Evolutionary conservation across 495 filamentous ascomycete species (phyloP).

Genomic region (Articulospora tetracladia): DNA sequence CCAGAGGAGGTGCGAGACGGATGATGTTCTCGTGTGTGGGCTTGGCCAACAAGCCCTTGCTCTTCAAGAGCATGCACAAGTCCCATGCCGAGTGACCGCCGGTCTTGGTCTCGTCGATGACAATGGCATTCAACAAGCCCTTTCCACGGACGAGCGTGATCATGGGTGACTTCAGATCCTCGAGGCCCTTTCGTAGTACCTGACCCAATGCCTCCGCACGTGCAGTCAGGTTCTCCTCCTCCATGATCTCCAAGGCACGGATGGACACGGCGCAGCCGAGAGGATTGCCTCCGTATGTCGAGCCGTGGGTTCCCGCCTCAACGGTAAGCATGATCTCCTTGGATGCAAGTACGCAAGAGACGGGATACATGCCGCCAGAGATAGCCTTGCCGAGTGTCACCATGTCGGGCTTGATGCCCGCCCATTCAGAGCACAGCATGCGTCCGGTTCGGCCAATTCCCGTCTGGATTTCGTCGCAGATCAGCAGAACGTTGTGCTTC

Average conservation of each 20-base stretch:
- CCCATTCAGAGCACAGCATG: slow-evolving; percentile 92
- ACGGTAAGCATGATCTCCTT: slow-evolving; percentile 96
- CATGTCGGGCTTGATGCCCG: slow-evolving; percentile 90
- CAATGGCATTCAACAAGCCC: slow-evolving; percentile 91
- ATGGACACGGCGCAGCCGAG: slow-evolving; percentile 96
- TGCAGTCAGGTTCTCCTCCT: slow-evolving; percentile 85
- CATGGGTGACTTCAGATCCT: slow-evolving; percentile 65
- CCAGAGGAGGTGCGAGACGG: slow-evolving; percentile 82
- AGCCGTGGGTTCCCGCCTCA: slow-evolving; percentile 94
- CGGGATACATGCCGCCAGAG: slow-evolving; percentile 97
- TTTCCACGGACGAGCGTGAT: slow-evolving; percentile 86
- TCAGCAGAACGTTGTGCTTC: slow-evolving; percentile 89
- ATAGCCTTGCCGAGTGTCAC: slow-evolving; percentile 96
- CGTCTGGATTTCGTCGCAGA: slow-evolving; percentile 99
- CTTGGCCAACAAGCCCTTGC: slow-evolving; percentile 94
- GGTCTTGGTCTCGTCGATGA: slow-evolving; percentile 88
- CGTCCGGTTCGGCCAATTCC: slow-evolving; percentile 91
- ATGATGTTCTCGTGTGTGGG: slow-evolving; percentile 99
- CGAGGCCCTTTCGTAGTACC: slow-evolving; percentile 77
- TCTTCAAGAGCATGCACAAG: slow-evolving; percentile 91
- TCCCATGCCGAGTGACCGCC: slow-evolving; percentile 94
- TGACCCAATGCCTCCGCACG: slow-evolving; percentile 76
- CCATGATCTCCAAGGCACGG: slow-evolving; percentile 88
- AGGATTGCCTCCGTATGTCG: slow-evolving; percentile 96
- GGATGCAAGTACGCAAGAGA: slow-evolving; percentile 85